Base-by-base conservation (phyloP, 257 asterid species). In the Euphrasia confusa region DNA sequence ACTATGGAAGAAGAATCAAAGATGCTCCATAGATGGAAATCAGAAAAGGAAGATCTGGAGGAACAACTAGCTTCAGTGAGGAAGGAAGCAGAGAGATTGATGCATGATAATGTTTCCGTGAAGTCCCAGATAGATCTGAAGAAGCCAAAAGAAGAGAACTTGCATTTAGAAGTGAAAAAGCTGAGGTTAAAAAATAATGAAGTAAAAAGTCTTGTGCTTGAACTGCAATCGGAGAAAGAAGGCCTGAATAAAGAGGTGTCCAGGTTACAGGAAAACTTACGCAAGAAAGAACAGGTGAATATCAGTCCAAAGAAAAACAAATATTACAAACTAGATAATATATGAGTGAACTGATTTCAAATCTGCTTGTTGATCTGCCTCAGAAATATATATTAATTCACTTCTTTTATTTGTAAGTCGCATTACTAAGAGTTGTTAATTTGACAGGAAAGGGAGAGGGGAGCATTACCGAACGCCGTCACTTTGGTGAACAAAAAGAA, bases 131-230 rank as follows among this genome's bases (percentile, higher is more conserved):
- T 78, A 64, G 79, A 82, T 64, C 79, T 76, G 75, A 86, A 78
- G 83, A 82, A 77, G 78, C 74, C 69, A 63, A 72, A 69, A 58
- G 95, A 84, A 67, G 91, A 79, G 33, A 77, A 72, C 72, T 73
- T 86, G 75, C 81, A 75, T 30, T 76, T 75, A 71, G 94, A 91
- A 73, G 75, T 88, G 64, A 80, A 81, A 65, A 85, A 75, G 68
- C 80, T 82, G 58, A 76, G 80, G 54, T 70, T 58, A 60, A 81
- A 76, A 72, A 76, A 81, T 54, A 77, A 77, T 54, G 87, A 83
- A 72, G 73, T 79, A 75, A 83, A 56, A 71, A 74, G 58, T 69
- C 77, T 66, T 35, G 58, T 76, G 66, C 64, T 60, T 61, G 81
- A 77, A 63, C 58, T 72, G 47, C 79, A 91, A 56, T 71, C 57